These are phyloP conservation scores for Sporothrix humicola DNA, from an alignment of 2,329 filamentous ascomycete species.

Conservation along the genomic window DNA sequence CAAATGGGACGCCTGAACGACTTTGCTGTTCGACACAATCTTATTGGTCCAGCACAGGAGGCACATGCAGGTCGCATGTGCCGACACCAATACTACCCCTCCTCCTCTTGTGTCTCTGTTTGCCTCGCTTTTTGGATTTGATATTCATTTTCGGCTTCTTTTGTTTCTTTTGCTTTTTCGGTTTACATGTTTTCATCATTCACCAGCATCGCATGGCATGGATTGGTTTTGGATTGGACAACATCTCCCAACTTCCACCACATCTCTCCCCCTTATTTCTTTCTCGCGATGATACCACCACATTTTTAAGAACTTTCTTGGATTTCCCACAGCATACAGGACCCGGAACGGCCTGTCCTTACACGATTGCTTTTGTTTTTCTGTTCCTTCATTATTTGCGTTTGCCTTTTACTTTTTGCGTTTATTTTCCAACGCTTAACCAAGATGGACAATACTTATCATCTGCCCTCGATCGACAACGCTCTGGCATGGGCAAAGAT, in stretches of 20 bases:
- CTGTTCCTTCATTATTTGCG: background rate
- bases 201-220: conserved; percentile 17
- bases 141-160: too few relatives aligned
- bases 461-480: conserved; percentile 14
- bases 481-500: background rate
- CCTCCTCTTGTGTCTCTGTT: too few relatives aligned
- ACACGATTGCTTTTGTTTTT: background rate
- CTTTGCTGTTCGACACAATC: background rate
- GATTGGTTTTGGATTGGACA: background rate
- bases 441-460: background rate
- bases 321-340: conserved; percentile 13
- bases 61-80: conserved; percentile 19
- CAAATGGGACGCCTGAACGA: background rate
- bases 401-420: background rate
- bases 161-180: background rate
- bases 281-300: conserved; percentile 30
- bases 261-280: background rate
- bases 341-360: background rate
- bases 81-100: background rate
- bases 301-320: background rate
- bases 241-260: background rate
- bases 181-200: background rate
- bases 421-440: too few relatives aligned
- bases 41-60: conserved; percentile 17
- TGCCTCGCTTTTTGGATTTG: too few relatives aligned